These are phyloP conservation scores for Hymenoscyphus linearis DNA, from an alignment of 2,329 filamentous ascomycete species.

Conservation along the genomic window DNA sequence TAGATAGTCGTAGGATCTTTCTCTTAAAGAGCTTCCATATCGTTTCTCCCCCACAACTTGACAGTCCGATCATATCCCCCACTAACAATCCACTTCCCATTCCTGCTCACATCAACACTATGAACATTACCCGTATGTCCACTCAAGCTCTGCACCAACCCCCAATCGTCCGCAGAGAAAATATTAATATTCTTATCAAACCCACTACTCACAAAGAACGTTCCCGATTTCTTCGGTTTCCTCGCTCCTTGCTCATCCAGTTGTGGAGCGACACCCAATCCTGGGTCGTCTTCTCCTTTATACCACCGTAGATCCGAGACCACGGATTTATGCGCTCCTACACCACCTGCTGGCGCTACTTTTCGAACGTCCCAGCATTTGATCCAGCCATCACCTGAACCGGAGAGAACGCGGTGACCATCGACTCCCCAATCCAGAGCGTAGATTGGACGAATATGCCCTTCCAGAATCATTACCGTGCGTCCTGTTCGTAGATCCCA, in stretches of 20 bases:
- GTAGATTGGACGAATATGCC: constrained; percentile 84
- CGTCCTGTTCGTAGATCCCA: constrained; percentile 93
- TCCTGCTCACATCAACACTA: constrained; percentile 79
- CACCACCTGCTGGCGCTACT: constrained; percentile 74
- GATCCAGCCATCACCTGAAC: constrained; percentile 89
- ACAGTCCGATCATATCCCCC: constrained; percentile 92
- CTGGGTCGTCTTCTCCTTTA: constrained; percentile 74
- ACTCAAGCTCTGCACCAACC: constrained; percentile 76
- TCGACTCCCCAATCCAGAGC: constrained; percentile 89
- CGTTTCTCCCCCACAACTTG: constrained; percentile 91
- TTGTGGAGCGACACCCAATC: constrained; percentile 54
- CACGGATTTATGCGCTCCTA: constrained; percentile 86
- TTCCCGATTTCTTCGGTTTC: constrained; percentile 78
- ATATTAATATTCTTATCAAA: constrained; percentile 96
- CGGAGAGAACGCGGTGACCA: constrained; percentile 86
- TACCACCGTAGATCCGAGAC: constrained; percentile 94
- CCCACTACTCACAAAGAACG: constrained; percentile 84
- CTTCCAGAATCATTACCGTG: constrained; percentile 91
- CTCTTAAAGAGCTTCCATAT: constrained; percentile 44
- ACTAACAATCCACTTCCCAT: constrained; percentile 89
- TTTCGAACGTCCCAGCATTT: constrained; percentile 98
- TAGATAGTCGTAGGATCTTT: background rate
- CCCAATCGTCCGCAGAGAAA: constrained; percentile 96
- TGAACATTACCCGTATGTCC: constrained; percentile 91
- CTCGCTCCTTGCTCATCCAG: constrained; percentile 60